Conservation (phyloP, 441 rosid species). For the Jatropha podagrica region DNA sequence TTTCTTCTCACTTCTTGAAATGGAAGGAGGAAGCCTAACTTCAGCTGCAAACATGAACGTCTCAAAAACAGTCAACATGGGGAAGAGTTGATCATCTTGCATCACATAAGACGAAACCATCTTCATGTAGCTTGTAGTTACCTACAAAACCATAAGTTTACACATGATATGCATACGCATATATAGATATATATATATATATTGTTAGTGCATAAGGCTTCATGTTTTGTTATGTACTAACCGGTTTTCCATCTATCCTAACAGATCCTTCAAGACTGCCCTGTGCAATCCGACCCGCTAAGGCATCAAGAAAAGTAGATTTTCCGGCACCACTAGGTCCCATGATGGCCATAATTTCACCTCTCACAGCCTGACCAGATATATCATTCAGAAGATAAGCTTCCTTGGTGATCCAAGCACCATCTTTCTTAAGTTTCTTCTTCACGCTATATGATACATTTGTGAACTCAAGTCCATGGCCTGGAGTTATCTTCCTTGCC, state of each 20-base stretch:
- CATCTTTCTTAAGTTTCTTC: slow-evolving; percentile 62
- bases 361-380: slow-evolving; percentile 71
- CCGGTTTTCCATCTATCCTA: slow-evolving; percentile 59
- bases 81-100: slow-evolving; percentile 92
- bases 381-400: slow-evolving; percentile 65
- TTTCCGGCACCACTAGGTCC: slow-evolving; percentile 93
- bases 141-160: slow-evolving; percentile 30
- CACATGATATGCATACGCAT: background rate
- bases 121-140: slow-evolving; percentile 64
- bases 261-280: slow-evolving; percentile 75
- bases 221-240: slow-evolving; percentile 15
- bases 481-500: slow-evolving; percentile 35
- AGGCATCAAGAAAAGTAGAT: slow-evolving; percentile 82
- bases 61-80: slow-evolving; percentile 71
- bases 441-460: slow-evolving; percentile 54
- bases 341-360: slow-evolving; percentile 77
- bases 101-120: slow-evolving; percentile 79
- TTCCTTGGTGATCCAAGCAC: slow-evolving; percentile 49
- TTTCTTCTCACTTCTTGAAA: slow-evolving; percentile 64
- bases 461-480: slow-evolving; percentile 57
- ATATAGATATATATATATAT: too few relatives aligned
- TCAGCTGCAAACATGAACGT: slow-evolving; percentile 86
- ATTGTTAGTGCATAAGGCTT: background rate
- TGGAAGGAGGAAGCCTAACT: slow-evolving; percentile 70
- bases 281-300: slow-evolving; percentile 73